Percentiles rank a stretch among this genome's conserved stretches.
Conservation (phyloP, 2,329 filamentous ascomycete genomes). For the Diaporthe velutina region DNA sequence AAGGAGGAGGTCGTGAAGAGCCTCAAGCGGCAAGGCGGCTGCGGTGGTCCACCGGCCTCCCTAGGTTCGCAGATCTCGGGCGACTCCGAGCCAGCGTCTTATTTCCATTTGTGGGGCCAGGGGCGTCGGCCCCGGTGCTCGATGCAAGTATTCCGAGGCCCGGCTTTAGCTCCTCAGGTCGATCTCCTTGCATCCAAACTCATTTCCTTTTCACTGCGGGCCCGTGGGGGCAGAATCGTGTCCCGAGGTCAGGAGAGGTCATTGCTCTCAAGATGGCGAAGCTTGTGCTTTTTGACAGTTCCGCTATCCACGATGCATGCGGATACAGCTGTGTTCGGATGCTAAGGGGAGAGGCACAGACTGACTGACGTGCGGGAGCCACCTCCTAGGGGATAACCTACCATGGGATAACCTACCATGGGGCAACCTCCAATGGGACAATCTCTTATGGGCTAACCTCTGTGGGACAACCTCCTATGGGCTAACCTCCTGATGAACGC, state of each 20-base stretch:
- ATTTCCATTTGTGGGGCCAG: slow-evolving; percentile 24
- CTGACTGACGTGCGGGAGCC: no score
- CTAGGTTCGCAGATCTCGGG: slow-evolving; percentile 36
- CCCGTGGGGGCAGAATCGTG: not conserved
- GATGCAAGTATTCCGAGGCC: slow-evolving; percentile 5
- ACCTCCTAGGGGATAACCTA: no score
- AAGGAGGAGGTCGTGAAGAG: slow-evolving; percentile 8
- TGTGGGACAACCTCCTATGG: no score
- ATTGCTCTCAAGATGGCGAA: not conserved
- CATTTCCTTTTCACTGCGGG: slow-evolving; percentile 21
- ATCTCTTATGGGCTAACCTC: no score
- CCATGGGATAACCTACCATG: no score
- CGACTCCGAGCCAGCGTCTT: slow-evolving; percentile 32
- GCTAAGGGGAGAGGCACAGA: not conserved
- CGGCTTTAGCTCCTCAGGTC: slow-evolving; percentile 20
- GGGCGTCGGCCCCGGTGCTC: slow-evolving; percentile 23
- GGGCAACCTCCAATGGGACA: no score
- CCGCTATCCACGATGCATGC: not conserved
- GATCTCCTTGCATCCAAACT: slow-evolving; percentile 17
- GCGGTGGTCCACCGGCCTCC: not conserved
- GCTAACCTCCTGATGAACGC: no score
- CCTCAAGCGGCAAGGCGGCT: slow-evolving; percentile 33
- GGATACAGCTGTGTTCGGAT: no score
- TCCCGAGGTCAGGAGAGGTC: slow-evolving; percentile 18
- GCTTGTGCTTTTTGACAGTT: slow-evolving; percentile 2